These are phyloP conservation scores for Hyaloperonospora brassicae DNA, from an alignment of 352 stramenopile species.

Conservation along the genomic window DNA sequence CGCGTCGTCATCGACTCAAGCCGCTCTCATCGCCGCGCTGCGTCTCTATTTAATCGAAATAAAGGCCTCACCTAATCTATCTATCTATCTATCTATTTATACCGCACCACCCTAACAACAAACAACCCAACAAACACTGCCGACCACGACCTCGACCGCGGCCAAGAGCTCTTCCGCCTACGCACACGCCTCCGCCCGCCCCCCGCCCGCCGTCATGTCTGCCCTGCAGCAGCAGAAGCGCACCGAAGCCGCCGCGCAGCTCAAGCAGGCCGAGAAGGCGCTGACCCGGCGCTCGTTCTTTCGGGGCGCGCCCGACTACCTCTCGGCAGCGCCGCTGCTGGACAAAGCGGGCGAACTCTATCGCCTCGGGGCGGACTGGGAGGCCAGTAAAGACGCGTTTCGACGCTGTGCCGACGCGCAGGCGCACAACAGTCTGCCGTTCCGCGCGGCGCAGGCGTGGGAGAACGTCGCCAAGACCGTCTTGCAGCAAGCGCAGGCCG, in stretches of 20 bases:
- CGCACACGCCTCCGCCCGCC: too few species aligned
- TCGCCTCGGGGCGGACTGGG: constrained; percentile 54
- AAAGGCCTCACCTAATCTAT: too few species aligned
- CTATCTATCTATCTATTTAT: too few species aligned
- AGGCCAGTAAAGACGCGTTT: constrained; percentile 52
- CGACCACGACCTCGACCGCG: too few species aligned
- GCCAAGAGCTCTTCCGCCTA: too few species aligned
- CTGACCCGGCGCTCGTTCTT: constrained; percentile 55
- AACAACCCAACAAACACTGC: too few species aligned
- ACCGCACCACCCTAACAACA: too few species aligned
- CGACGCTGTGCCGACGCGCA: constrained; percentile 50
- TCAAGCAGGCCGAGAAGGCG: constrained; percentile 52
- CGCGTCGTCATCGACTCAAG: too few species aligned
- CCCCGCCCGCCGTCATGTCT: constrained; percentile 14
- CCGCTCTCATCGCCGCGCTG: too few species aligned
- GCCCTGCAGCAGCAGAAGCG: constrained; percentile 45
- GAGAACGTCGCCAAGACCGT: constrained; percentile 71
- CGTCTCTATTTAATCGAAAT: too few species aligned
- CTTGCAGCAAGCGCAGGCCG: constrained; percentile 59
- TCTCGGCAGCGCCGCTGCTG: constrained; percentile 53
- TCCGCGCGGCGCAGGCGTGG: constrained; percentile 63
- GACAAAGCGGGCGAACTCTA: constrained; percentile 70
- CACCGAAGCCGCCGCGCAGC: constrained; percentile 37
- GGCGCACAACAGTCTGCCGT: constrained; percentile 63
- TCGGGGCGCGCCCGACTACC: constrained; percentile 59